Conservation (phyloP, 2,329 filamentous ascomycete species). For the Scedosporium minutisporum region DNA sequence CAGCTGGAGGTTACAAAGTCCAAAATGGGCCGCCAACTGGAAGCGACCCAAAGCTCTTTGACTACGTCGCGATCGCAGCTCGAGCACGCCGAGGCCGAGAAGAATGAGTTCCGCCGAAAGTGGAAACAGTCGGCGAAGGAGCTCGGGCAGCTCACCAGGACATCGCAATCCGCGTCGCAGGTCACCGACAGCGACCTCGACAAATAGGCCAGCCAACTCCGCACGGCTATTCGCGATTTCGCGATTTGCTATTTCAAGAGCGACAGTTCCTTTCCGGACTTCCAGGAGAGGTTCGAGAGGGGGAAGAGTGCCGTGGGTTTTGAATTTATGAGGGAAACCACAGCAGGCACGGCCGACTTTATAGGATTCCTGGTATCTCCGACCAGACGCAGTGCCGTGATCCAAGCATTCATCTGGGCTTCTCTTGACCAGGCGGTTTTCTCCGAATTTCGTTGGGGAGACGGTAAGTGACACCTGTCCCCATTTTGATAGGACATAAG, state of each 20-base stretch:
- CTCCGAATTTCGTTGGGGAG: not conserved
- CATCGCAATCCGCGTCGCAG: not conserved
- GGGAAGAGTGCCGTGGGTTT: not conserved
- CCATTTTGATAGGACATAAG: not conserved
- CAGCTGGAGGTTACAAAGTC: no score
- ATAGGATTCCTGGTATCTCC: not conserved
- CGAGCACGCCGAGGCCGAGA: not conserved
- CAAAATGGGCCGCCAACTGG: no score
- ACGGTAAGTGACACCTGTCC: not conserved
- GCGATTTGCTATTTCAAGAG: not conserved
- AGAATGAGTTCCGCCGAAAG: not conserved
- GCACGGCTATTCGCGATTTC: not conserved
- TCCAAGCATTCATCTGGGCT: not conserved
- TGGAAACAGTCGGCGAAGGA: not conserved
- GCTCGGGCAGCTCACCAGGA: not conserved
- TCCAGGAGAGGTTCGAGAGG: not conserved
- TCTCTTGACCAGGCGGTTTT: not conserved
- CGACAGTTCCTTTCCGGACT: not conserved
- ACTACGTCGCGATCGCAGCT: no score
- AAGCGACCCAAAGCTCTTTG: no score
- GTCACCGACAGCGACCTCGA: not conserved
- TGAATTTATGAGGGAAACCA: not conserved
- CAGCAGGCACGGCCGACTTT: not conserved
- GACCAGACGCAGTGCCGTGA: not conserved
- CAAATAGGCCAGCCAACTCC: not conserved